These are phyloP conservation scores for Mycena leptocephala DNA, from an alignment of 768 basidiomycete genomes.

Conservation along the genomic window DNA sequence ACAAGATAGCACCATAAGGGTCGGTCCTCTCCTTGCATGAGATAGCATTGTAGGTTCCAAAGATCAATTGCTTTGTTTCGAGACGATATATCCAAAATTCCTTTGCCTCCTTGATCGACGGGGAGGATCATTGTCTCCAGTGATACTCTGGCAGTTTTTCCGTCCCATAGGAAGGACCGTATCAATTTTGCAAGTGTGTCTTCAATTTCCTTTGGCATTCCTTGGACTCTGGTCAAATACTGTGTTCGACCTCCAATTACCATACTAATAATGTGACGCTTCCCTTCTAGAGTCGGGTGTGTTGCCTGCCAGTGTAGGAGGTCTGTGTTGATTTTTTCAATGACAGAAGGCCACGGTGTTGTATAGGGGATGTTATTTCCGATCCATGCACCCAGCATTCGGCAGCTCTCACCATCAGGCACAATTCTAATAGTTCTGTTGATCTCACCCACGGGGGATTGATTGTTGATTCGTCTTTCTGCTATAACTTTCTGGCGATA, in stretches of 20 bases:
- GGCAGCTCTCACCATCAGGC: constrained; percentile 2
- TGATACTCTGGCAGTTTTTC: neutral
- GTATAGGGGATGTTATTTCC: constrained; percentile 5
- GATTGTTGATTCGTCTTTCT: neutral
- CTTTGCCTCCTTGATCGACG: neutral
- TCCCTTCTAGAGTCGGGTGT: constrained; percentile 32
- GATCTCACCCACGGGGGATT: neutral
- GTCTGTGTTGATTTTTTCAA: neutral
- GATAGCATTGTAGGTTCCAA: too few species aligned
- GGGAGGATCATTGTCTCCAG: neutral
- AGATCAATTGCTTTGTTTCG: too few species aligned
- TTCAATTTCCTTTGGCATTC: constrained; percentile 44
- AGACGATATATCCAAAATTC: too few species aligned
- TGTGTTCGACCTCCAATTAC: constrained; percentile 34
- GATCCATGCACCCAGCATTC: constrained; percentile 7
- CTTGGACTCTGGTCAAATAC: constrained; percentile 40
- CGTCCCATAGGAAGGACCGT: constrained; percentile 17
- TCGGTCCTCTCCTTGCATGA: too few species aligned
- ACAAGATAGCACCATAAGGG: too few species aligned
- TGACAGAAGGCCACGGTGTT: neutral
- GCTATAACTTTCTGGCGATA: neutral
- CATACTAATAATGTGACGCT: constrained; percentile 38
- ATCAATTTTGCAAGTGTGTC: neutral
- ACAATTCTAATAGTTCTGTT: neutral
- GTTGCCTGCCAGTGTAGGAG: neutral